Conservation (phyloP, 2,329 filamentous ascomycete genomes). For the Hirsutella thompsonii region DNA sequence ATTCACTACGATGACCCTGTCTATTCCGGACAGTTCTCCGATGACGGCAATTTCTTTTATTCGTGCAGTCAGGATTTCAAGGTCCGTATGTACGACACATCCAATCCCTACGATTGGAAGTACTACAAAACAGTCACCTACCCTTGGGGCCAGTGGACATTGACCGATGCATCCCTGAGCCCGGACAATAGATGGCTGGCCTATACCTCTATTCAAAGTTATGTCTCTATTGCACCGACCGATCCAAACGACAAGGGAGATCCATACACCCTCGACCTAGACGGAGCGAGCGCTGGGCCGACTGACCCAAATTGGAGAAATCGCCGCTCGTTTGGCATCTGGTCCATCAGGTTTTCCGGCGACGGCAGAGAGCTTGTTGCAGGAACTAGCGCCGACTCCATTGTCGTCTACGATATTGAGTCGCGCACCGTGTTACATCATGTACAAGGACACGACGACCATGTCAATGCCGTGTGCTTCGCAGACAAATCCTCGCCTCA, state of each 20-base stretch:
- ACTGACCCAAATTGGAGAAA: constrained; percentile 13
- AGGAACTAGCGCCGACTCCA: constrained; percentile 64
- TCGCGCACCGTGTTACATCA: constrained; percentile 60
- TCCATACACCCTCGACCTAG: constrained; percentile 65
- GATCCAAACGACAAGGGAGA: constrained; percentile 73
- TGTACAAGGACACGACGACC: constrained; percentile 66
- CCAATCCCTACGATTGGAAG: constrained; percentile 87
- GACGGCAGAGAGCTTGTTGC: constrained; percentile 86
- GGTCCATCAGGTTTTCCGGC: constrained; percentile 84
- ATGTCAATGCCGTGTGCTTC: constrained; percentile 96
- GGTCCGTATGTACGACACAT: constrained; percentile 95
- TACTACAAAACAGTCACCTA: constrained; percentile 87
- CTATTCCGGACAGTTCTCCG: constrained; percentile 92
- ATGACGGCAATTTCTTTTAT: constrained; percentile 96
- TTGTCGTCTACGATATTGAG: constrained; percentile 90
- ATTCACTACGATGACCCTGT: constrained; percentile 78
- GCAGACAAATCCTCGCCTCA: constrained; percentile 81
- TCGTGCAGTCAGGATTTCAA: constrained; percentile 84
- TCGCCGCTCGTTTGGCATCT: constrained; percentile 49
- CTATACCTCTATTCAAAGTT: constrained; percentile 76
- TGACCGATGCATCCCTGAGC: constrained; percentile 84
- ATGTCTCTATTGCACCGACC: constrained; percentile 77
- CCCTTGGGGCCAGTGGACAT: constrained; percentile 84
- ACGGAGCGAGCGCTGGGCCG: constrained; percentile 8
- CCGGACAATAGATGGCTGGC: constrained; percentile 87